Percentiles rank a stretch among this genome's conserved stretches.
phyloP scores from a whole-genome alignment of 2,329 filamentous ascomycete genomes.

The Penicillium sclerotigenum region DNA sequence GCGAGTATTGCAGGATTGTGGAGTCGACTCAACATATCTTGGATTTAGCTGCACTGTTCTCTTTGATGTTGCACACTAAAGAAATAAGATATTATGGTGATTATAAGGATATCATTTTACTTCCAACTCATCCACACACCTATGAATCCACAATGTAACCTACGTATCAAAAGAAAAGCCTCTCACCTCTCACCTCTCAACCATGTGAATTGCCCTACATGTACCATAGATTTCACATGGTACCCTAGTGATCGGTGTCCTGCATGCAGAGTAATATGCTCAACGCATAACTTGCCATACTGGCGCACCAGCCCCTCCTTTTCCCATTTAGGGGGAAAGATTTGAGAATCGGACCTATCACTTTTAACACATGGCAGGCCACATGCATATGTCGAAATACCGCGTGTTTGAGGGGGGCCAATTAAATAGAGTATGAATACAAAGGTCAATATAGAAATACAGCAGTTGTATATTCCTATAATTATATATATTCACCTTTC shows the following conservation, averaged over 20 bases:
- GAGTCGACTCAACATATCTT: slow-evolving; percentile 8
- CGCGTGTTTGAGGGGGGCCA: slow-evolving; percentile 4
- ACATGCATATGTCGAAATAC: slow-evolving; percentile 11
- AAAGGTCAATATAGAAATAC: not conserved
- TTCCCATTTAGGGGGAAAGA: slow-evolving; percentile 5
- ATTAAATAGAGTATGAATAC: not conserved
- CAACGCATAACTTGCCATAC: not conserved
- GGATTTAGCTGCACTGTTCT: not conserved
- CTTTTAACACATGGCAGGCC: slow-evolving; percentile 23
- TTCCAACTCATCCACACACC: not conserved
- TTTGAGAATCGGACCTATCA: slow-evolving; percentile 19
- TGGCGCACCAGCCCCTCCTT: not conserved
- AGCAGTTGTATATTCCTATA: not conserved
- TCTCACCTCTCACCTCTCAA: too few species aligned
- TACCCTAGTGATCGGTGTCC: slow-evolving; percentile 12
- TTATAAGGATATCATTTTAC: not conserved
- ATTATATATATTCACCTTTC: not conserved
- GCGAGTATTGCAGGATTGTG: slow-evolving; percentile 19
- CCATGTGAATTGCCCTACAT: not conserved
- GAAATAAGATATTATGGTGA: not conserved
- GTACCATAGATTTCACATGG: slow-evolving; percentile 12
- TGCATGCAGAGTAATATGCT: slow-evolving; percentile 17
- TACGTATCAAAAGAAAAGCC: not conserved
- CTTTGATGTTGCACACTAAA: not conserved
- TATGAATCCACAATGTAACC: not conserved